A percentile compares a stretch with the other conserved stretches of the same genome.
These are phyloP conservation scores for Rhododendron griersonianum DNA, from an alignment of 148 eudicot genomes.

Conservation along the genomic window DNA sequence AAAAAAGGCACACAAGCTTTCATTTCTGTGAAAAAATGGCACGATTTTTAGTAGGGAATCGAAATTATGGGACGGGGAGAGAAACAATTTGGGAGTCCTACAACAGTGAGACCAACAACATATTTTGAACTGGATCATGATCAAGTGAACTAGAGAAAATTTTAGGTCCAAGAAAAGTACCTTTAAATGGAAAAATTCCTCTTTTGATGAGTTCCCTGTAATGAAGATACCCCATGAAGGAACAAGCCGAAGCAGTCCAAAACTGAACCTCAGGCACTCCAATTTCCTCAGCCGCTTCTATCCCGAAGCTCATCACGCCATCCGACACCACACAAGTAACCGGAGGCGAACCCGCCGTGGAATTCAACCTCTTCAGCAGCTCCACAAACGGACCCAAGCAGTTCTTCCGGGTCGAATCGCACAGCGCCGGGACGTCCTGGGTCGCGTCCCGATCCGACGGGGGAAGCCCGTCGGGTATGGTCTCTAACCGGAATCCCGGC, in stretches of 20 bases:
- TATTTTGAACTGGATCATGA: too few species aligned
- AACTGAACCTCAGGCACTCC: conserved; percentile 28
- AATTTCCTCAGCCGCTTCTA: conserved; percentile 20
- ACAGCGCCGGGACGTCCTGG: conserved; percentile 16
- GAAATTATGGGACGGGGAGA: background rate
- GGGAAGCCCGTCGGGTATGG: conserved; percentile 32
- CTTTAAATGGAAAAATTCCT: conserved; percentile 27
- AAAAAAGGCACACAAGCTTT: too few species aligned
- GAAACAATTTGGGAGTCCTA: background rate
- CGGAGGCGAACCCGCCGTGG: conserved; percentile 9
- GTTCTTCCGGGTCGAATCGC: conserved; percentile 4
- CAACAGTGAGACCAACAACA: too few species aligned
- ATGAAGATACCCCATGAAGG: conserved; percentile 25
- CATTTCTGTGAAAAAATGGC: background rate
- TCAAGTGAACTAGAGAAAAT: too few species aligned
- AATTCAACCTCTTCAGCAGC: conserved; percentile 13
- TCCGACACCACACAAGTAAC: conserved; percentile 27
- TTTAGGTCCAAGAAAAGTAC: background rate
- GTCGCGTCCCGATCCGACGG: conserved; percentile 16
- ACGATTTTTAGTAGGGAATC: background rate
- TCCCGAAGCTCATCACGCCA: conserved; percentile 28
- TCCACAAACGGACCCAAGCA: conserved; percentile 20
- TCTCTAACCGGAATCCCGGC: conserved; percentile 18
- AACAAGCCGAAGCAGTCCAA: conserved; percentile 32
- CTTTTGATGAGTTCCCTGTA: conserved; percentile 18